These are phyloP conservation scores for Kuraishia capsulata DNA, from an alignment of 805 yeast genomes.

Conservation along the genomic window DNA sequence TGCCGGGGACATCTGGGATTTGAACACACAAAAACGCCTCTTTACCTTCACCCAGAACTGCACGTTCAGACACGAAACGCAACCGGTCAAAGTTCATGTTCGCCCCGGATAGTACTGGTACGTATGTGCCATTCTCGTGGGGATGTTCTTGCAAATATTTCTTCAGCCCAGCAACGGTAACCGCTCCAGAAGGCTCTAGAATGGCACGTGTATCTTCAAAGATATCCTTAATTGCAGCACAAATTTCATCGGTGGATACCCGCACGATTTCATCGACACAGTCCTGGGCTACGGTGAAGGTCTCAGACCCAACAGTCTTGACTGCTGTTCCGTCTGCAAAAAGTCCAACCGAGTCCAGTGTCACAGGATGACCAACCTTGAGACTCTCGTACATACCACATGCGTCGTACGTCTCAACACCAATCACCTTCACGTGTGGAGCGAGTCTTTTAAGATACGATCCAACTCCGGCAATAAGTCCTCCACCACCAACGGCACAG, in stretches of 20 bases:
- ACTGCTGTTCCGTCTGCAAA: constrained; percentile 99
- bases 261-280: constrained; percentile 80
- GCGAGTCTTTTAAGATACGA: constrained; percentile 89
- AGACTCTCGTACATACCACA: constrained; percentile 81
- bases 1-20: constrained; percentile 90
- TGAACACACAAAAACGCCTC: constrained; percentile 88
- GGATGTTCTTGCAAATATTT: constrained; percentile 64
- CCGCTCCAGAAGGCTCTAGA: constrained; percentile 96
- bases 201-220: constrained; percentile 93
- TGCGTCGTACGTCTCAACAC: constrained; percentile 94
- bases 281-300: constrained; percentile 70
- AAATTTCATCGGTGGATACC: constrained; percentile 87
- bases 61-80: constrained; percentile 94
- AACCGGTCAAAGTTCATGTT: constrained; percentile 96
- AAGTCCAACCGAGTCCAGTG: constrained; percentile 72
- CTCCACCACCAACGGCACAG: constrained; percentile 96
- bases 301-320: constrained; percentile 79
- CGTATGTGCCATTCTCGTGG: constrained; percentile 61
- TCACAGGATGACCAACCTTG: constrained; percentile 40
- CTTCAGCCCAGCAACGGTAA: constrained; percentile 91
- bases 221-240: constrained; percentile 93
- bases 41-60: constrained; percentile 96
- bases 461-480: constrained; percentile 84
- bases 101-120: constrained; percentile 90
- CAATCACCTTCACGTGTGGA: constrained; percentile 94